Base-by-base conservation (phyloP, 805 yeast species). In the Millerozyma miso region DNA sequence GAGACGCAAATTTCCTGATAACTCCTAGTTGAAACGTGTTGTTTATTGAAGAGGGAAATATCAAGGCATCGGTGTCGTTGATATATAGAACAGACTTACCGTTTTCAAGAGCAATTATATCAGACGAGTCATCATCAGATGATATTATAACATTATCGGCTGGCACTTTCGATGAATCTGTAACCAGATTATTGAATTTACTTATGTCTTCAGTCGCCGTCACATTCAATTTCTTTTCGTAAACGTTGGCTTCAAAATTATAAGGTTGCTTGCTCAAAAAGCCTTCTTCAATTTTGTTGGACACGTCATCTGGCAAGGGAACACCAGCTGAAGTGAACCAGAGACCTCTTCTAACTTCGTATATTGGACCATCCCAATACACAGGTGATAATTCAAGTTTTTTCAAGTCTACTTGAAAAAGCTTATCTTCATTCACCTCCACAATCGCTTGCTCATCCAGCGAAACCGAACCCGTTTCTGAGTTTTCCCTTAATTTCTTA, bases 281-380 rank as follows among this genome's bases (percentile, higher is more conserved):
- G 0, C 77, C 77, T 4, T 54, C 53, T 58, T 90, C 97, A 16
- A 90, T 53, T 43, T 76, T 79, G 0, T 68, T 63, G 0, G 93
- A 69, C 4, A 81, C 44, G 1, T 64, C 60, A 1, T 67, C 66
- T 7, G 70, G 54, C 19, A 88, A 62, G 0, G 95, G 95, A 4
- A 55, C 54, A 1, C 79, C 79, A 39, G 77, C 77, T 7, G 74
- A 57, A 31, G 71, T 64, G 58, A 88, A 88, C 98, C 98, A 91
- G 1, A 80, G 59, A 1, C 96, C 96, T 42, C 97, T 67, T 37
- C 96, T 70, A 1, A 91, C 84, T 46, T 86, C 89, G 56, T 81
- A 91, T 0, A 69, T 65, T 0, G 97, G 93, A 1, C 97, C 97
- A 5, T 79, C 81, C 97, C 97, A 91, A 58, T 81, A 91, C 0